These are phyloP conservation scores for Syncephalastrum racemosum DNA, from an alignment of 371 early-diverging fungal genomes.

Conservation along the genomic window DNA sequence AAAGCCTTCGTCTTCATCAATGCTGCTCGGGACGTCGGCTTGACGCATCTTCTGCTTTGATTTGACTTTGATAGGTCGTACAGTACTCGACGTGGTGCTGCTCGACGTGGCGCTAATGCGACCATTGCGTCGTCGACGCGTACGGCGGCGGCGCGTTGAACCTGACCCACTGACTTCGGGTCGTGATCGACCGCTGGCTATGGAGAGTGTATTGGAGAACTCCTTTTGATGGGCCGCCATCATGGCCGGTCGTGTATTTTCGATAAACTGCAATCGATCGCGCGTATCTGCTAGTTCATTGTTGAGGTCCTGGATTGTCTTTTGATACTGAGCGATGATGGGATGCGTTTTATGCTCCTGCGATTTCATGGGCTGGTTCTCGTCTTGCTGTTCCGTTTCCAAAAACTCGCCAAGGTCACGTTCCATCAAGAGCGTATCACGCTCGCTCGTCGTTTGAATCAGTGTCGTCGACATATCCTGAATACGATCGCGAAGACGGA, in stretches of 20 bases:
- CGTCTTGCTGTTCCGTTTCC: conserved; percentile 11
- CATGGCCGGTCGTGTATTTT: conserved; percentile 18
- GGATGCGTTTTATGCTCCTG: conserved; percentile 31
- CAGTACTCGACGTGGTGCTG: neutral
- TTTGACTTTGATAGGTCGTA: neutral
- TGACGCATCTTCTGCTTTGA: too few relatives aligned
- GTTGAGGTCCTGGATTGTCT: conserved; percentile 51
- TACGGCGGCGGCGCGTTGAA: conserved; percentile 13
- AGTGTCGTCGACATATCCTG: conserved; percentile 40
- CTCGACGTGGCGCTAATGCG: neutral
- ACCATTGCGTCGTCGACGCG: conserved; percentile 7
- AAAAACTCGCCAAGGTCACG: conserved; percentile 45
- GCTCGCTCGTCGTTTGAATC: conserved; percentile 52
- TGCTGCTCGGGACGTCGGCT: too few relatives aligned
- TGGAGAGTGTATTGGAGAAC: neutral
- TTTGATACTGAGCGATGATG: conserved; percentile 53
- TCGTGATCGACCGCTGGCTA: too few relatives aligned
- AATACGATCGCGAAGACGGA: conserved; percentile 47
- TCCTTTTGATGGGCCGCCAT: conserved; percentile 12
- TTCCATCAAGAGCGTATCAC: conserved; percentile 61
- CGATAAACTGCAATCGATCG: conserved; percentile 29
- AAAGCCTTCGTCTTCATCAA: conserved; percentile 33
- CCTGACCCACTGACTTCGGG: conserved; percentile 1
- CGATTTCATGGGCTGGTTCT: neutral
- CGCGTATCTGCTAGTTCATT: conserved; percentile 47